Base-by-base conservation (phyloP, 805 yeast species). In the Ogataea nonfermentans region DNA sequence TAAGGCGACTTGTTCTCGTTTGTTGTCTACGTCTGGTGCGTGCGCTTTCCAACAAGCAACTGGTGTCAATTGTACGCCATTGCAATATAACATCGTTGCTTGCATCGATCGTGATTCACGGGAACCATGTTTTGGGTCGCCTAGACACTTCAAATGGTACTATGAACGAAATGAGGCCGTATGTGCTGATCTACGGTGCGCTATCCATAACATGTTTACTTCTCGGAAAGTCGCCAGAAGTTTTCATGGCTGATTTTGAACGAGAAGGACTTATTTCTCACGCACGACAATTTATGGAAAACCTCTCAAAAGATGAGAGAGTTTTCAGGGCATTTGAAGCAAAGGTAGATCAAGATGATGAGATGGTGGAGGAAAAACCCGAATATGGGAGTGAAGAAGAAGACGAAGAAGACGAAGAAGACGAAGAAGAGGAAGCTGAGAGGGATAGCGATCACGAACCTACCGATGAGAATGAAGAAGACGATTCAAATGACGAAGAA, bases 201-300 rank as follows among this genome's bases (percentile, higher is more conserved):
- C 59, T 84, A 9, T 61, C 73, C 2, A 59, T 81, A 10, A 65
- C 78, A 1, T 63, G 68, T 7, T 44, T 58, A 2, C 55, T 85
- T 35, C 60, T 78, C 0, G 57, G 59, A 5, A 67, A 70, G 30
- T 62, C 71, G 12, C 71, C 81, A 0, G 62, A 60, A 1, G 43
- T 58, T 1, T 79, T 74, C 40, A 52, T 78, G 5, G 51, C 57
- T 0, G 69, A 66, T 7, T 76, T 87, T 46, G 82, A 76, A 50
- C 72, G 84, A 40, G 95, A 87, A 52, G 96, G 96, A 0, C 59
- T 84, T n/a, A 56, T 81, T 4, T 60, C 70, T 12, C 86, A 81
- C 53, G 65, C 73, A 8, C 48, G 61, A 1, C 43, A 52, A 0
- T 59, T 78, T 3, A 38, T 63, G 8, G 61, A 59, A 17, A 47